Evolutionary conservation across 306 rosid species (phyloP), one percentile per base, ranked within the genome.

Genomic region (Medicago lupulina): DNA sequence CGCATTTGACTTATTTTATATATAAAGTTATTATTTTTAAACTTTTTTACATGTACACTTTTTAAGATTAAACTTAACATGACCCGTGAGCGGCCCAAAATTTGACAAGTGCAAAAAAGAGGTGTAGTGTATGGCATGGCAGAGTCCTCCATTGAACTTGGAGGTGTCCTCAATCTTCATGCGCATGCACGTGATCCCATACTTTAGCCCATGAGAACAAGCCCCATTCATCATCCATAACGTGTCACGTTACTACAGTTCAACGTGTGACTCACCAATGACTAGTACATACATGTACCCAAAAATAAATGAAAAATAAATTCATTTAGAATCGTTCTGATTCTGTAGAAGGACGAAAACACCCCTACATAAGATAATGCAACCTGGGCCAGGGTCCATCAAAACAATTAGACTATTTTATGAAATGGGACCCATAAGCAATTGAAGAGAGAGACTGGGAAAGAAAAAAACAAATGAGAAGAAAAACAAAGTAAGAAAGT

Each of bases 341-440:
- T 12, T n/a, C 51, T 4, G 3, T 13, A 8, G 7, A 38, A 67
- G 40, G 85, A 80, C 78, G 16, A 54, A 14, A 67, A 3, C 71
- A 31, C 61, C 85, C 83, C 72, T 46, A 13, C n/a, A 13, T 13
- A 46, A 46, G 15, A 46, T 46, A 1, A 13, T 46, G 2, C 16
- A 4, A 1, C 14, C 51, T 46, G 16, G 16, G n/a, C 69, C 79
- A 54, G 43, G 44, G 31, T 28, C 67, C 14, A 11, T 12, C 21
- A 46, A 76, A 76, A 76, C 46, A 8, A 73, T 73, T 79, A 79
- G 7, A 10, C 57, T 62, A 13, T 8, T 12, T 12, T 67, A 66
- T n/a, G 2, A 16, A 8, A 31, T 64, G 85, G 88, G 86, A 41
- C 82, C 88, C 80, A 18, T 3, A 6, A 55, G 57, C 8, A 73